A percentile compares a stretch with the other conserved stretches of the same genome.
Conservation (phyloP, 192 early-diverging fungal genomes). For the Mortierella claussenii region DNA sequence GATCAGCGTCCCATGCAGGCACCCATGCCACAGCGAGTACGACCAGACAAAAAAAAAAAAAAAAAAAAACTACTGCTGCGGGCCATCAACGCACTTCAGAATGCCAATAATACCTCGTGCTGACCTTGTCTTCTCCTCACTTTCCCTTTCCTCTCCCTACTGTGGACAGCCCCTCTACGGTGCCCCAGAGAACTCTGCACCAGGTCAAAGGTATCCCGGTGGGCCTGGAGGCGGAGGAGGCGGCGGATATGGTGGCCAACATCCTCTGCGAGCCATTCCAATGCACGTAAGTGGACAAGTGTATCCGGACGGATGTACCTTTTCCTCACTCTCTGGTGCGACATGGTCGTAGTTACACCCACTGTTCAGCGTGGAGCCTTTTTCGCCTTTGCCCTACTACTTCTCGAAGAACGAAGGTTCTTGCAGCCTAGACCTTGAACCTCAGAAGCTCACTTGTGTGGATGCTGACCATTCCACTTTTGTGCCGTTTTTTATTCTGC, state of each 20-base stretch:
- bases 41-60: background rate
- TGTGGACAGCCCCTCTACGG: too few relatives aligned
- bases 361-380: too few relatives aligned
- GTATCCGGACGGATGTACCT: too few relatives aligned
- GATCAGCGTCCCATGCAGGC: conserved; percentile 32
- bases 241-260: conserved; percentile 17
- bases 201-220: conserved; percentile 12
- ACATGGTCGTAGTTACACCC: too few relatives aligned
- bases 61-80: background rate
- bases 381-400: too few relatives aligned
- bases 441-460: too few relatives aligned
- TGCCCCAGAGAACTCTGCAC: conserved; percentile 3
- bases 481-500: background rate
- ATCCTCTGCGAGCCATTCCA: conserved; percentile 30
- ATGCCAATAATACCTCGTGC: background rate
- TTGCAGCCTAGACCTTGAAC: too few relatives aligned
- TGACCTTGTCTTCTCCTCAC: background rate
- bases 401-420: too few relatives aligned
- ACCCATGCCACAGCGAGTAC: conserved; percentile 1
- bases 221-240: background rate
- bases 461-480: background rate
- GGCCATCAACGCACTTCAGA: too few relatives aligned
- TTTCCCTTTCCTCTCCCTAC: background rate
- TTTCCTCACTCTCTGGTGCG: too few relatives aligned
- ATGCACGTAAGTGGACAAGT: conserved; percentile 25